A percentile compares a stretch with the other conserved stretches of the same genome.
These are phyloP conservation scores for Ogataea degrootiae DNA, from an alignment of 805 yeast genomes.

Conservation along the genomic window DNA sequence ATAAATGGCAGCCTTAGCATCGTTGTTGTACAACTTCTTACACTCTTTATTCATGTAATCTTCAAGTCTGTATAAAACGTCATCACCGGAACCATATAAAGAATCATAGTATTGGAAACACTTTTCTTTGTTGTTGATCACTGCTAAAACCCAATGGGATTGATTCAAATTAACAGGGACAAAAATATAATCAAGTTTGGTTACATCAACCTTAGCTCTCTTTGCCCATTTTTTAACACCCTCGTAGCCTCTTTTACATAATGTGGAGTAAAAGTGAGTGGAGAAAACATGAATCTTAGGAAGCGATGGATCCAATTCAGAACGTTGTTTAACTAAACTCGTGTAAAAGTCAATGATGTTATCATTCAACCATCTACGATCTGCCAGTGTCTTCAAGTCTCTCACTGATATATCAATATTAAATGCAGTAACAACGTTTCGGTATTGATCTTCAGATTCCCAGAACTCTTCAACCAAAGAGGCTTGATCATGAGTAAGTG, in stretches of 20 bases:
- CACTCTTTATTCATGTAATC: conserved; percentile 70
- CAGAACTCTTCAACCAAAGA: conserved; percentile 32
- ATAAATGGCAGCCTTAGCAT: conserved; percentile 27
- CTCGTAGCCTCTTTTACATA: conserved; percentile 66
- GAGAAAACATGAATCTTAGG: conserved; percentile 65
- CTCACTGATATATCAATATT: conserved; percentile 56
- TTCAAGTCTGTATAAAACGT: conserved; percentile 43
- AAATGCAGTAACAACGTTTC: conserved; percentile 31
- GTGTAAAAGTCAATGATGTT: conserved; percentile 82
- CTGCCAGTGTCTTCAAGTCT: conserved; percentile 69
- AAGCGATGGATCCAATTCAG: conserved; percentile 16
- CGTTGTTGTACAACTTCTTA: conserved; percentile 40
- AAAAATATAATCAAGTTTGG: conserved; percentile 58
- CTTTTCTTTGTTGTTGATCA: conserved; percentile 56
- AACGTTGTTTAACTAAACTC: conserved; percentile 43
- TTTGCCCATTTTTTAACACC: conserved; percentile 86
- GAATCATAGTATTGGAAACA: conserved; percentile 77
- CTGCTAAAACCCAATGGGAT: conserved; percentile 91
- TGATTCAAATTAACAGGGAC: conserved; percentile 82
- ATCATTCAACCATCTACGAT: conserved; percentile 85
- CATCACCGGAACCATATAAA: conserved; percentile 43
- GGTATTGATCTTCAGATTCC: conserved; percentile 21
- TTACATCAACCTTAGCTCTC: conserved; percentile 63
- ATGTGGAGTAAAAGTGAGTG: conserved; percentile 79
- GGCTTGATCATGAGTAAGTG: conserved; percentile 30